Percentiles rank a stretch among this genome's conserved stretches.
phyloP scores from a whole-genome alignment of 1,284 basidiomycete species.

The Gomphus bonarii region DNA sequence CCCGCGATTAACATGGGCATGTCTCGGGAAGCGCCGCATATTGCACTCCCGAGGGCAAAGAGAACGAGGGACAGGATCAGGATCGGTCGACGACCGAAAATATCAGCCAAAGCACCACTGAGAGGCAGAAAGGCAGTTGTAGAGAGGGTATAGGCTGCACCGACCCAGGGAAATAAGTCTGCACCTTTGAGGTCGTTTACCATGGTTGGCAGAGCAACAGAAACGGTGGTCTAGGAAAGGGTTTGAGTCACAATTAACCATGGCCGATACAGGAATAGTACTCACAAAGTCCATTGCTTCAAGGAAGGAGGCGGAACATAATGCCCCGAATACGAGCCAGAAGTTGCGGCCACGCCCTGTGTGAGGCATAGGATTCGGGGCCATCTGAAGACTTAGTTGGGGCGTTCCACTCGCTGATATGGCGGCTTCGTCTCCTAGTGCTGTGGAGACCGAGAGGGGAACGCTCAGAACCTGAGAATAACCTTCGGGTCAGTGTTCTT shows the following conservation, averaged over 20 bases:
- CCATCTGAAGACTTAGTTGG: neutral
- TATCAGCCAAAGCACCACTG: slow-evolving; percentile 19
- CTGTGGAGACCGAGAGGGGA: neutral
- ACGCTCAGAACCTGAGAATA: too few relatives aligned
- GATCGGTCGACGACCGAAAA: slow-evolving; percentile 25
- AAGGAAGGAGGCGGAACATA: slow-evolving; percentile 17
- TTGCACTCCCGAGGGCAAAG: slow-evolving; percentile 27
- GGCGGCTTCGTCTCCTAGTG: neutral
- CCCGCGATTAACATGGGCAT: slow-evolving; percentile 29
- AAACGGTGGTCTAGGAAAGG: slow-evolving; percentile 21
- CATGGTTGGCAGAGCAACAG: slow-evolving; percentile 26
- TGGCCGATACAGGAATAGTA: neutral
- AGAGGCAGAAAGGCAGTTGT: slow-evolving; percentile 23
- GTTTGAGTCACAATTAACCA: neutral
- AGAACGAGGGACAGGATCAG: slow-evolving; percentile 25
- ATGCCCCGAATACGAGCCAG: slow-evolving; percentile 18
- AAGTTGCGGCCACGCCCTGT: slow-evolving; percentile 11
- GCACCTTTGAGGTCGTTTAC: slow-evolving; percentile 21
- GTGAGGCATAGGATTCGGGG: neutral
- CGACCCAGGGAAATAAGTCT: slow-evolving; percentile 24
- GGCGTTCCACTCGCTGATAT: neutral
- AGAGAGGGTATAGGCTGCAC: slow-evolving; percentile 22
- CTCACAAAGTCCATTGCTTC: slow-evolving; percentile 18
- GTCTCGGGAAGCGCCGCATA: slow-evolving; percentile 27
- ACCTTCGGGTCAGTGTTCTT: neutral